Evolutionary conservation across 2,329 filamentous ascomycete genomes (phyloP).

Genomic region (Mariannaea sp.): DNA sequence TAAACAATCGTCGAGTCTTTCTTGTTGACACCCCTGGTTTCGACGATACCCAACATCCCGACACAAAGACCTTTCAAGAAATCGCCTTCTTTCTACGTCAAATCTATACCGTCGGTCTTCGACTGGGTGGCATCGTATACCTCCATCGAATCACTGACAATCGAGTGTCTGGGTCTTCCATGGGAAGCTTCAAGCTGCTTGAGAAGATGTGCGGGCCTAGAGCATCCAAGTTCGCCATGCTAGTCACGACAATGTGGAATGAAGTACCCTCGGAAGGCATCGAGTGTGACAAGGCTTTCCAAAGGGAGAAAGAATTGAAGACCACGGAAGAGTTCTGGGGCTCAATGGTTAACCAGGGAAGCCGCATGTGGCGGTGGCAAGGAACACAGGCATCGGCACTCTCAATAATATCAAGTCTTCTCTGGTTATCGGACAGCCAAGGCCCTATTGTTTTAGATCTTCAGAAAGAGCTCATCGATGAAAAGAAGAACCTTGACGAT

Average conservation of each 20-base stretch:
- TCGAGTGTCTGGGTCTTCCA: slow-evolving; percentile 1
- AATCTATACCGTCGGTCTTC: background rate
- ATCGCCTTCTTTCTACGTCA: background rate
- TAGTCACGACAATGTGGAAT: slow-evolving; percentile 11
- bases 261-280: background rate
- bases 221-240: background rate
- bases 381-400: background rate
- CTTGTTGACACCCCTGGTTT: slow-evolving; percentile 2
- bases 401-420: background rate
- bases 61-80: background rate
- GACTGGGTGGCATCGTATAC: background rate
- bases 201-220: slow-evolving; percentile 9
- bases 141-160: slow-evolving; percentile 14
- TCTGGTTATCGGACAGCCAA: background rate
- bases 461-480: background rate
- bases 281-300: background rate
- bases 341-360: background rate
- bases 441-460: background rate
- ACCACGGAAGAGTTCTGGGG: background rate
- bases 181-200: background rate
- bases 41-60: background rate
- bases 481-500: background rate
- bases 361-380: background rate
- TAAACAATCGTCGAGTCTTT: background rate
- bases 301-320: background rate